These are phyloP conservation scores for Salix caprea DNA, from an alignment of 345 rosid species.

Conservation along the genomic window DNA sequence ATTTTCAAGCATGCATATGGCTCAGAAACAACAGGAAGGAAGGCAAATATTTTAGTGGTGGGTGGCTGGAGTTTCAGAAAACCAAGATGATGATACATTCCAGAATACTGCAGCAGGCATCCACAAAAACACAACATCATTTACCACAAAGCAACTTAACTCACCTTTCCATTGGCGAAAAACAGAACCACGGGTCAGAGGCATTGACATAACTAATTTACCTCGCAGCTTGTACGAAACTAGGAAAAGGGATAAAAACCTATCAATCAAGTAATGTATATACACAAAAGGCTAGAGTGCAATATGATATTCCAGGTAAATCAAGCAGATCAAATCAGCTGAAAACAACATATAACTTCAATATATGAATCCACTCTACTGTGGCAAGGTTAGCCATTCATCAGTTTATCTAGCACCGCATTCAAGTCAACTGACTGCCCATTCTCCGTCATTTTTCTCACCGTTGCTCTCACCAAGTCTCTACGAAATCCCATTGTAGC, in stretches of 20 bases:
- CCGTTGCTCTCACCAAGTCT: constrained; percentile 50
- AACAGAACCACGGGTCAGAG: neutral
- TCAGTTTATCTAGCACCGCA: constrained; percentile 47
- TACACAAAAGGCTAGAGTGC: neutral
- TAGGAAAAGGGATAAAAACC: neutral
- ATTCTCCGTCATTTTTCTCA: constrained; percentile 39
- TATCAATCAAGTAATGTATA: neutral
- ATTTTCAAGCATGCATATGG: neutral
- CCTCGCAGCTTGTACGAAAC: neutral
- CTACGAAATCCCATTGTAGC: constrained; percentile 65
- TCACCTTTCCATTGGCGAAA: neutral
- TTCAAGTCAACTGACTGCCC: constrained; percentile 52
- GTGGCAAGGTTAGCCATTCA: constrained; percentile 20
- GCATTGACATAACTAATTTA: neutral
- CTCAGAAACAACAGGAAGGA: neutral
- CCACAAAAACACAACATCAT: neutral
- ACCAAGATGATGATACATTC: neutral
- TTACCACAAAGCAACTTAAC: neutral
- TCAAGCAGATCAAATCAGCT: constrained; percentile 1
- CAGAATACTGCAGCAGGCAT: neutral
- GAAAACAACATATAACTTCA: neutral
- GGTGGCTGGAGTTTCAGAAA: neutral
- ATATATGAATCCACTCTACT: neutral
- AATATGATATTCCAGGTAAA: neutral
- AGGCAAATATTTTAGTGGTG: neutral